Base-by-base conservation (phyloP, 768 basidiomycete genomes). In the Rhodotorula diobovata region DNA sequence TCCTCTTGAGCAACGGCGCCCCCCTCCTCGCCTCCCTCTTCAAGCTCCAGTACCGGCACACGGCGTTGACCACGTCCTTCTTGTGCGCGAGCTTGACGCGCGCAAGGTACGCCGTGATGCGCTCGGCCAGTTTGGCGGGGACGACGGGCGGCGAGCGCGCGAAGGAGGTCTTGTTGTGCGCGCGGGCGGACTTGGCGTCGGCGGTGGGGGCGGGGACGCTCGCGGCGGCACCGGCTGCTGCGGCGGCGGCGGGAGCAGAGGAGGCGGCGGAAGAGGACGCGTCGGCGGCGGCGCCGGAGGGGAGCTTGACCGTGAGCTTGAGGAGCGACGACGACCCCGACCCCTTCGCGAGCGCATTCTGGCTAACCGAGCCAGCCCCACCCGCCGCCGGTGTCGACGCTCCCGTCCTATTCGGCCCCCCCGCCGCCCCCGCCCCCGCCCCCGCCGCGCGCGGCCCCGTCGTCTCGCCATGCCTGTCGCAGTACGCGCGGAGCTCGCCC, bases 1-100 rank as follows among this genome's bases (percentile, higher is more conserved):
- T 79, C 63, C 96, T 79, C 81, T 98, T 98, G 74, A 99, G 80
- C 70, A 98, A 80, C 20, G 96, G 95, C 16, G 96, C 96, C 9
- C 96, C 96, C 51, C 95, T 81, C 71, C 96, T 85, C 2, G 87
- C 91, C 79, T 98, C 95, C 9, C 96, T 84, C 81, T 99, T 98
- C 80, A 99, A 80, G 81, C 96, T 97, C 96, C 96, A 99, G 78
- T 97, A 99, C 77, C 87, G 86, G 77, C 90, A 94, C 43, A 93
- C 83, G 77, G 87, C 80, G 59, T 87, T 85, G 21, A 98, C 81
- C 66, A 94, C 90, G 56, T 90, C 88, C 7, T 81, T 76, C 78
- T 90, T 91, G 79, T 90, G 92, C 71, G 89, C 83, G 9, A 96
- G 82, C 43, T 80, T 83, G 53, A 95, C 88, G 48, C 80, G 87